These are phyloP conservation scores for Hypoxylon sp. DNA, from an alignment of 2,329 filamentous ascomycete genomes.

Conservation along the genomic window DNA sequence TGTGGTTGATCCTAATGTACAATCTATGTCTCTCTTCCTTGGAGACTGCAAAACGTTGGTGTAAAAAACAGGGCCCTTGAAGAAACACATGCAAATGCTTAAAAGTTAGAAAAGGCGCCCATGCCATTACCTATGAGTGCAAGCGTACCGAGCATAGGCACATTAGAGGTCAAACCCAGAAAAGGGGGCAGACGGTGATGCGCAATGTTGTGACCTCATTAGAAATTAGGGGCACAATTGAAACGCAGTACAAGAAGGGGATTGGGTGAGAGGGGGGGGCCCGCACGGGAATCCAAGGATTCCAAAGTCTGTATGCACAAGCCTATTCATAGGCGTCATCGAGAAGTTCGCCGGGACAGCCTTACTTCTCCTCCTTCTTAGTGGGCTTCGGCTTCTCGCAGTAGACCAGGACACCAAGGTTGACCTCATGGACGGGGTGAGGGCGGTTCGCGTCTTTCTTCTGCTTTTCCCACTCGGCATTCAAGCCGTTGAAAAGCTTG, in stretches of 20 bases:
- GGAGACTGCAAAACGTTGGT: neutral
- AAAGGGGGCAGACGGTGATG: neutral
- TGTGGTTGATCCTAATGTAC: neutral
- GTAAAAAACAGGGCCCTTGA: neutral
- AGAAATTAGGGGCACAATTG: neutral
- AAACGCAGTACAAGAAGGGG: neutral
- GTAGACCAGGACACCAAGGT: slow-evolving; percentile 1
- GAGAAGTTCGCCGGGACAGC: neutral
- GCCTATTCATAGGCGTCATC: neutral
- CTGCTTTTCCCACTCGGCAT: neutral
- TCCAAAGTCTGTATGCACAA: neutral
- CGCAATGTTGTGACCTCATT: neutral
- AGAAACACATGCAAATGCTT: neutral
- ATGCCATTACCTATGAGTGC: too few relatives aligned
- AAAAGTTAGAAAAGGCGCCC: too few relatives aligned
- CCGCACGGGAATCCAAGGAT: neutral
- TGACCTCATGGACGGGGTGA: neutral
- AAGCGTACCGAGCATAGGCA: too few relatives aligned
- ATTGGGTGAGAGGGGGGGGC: too few relatives aligned
- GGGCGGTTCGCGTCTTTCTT: neutral
- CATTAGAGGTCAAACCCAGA: too few relatives aligned
- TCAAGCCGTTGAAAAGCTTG: neutral
- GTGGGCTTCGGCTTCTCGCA: neutral
- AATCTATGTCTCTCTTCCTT: neutral
- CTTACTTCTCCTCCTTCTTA: neutral